A percentile compares a stretch with the other conserved stretches of the same genome.
phyloP scores from a whole-genome alignment of 2,329 filamentous ascomycete species.

The Cladosporium sp. region DNA sequence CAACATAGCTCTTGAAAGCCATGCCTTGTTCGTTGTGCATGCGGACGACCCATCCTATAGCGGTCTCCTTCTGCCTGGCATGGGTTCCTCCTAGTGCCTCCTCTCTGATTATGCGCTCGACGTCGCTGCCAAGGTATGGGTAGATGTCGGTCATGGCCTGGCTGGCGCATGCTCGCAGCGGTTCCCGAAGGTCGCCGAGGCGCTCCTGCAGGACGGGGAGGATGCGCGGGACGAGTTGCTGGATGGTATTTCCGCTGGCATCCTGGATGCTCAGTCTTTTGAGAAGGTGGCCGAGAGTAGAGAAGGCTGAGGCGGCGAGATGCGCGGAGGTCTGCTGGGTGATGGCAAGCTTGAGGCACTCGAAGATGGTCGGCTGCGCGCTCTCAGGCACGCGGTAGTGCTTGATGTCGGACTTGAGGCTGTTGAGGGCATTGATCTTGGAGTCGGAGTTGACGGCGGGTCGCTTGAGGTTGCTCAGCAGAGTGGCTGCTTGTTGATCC shows the following conservation, averaged over 20 bases:
- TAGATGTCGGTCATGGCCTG: conserved; percentile 79
- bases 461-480: conserved; percentile 57
- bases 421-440: conserved; percentile 70
- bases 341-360: conserved; percentile 75
- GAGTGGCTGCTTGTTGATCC: conserved; percentile 58
- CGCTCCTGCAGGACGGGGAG: conserved; percentile 78
- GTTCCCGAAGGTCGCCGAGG: conserved; percentile 85
- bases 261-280: conserved; percentile 86
- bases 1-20: conserved; percentile 80
- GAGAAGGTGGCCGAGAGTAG: conserved; percentile 81
- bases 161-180: conserved; percentile 71
- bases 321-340: conserved; percentile 70
- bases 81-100: conserved; percentile 78
- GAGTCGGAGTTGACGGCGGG: conserved; percentile 67
- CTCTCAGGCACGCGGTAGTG: conserved; percentile 83
- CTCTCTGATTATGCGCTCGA: conserved; percentile 78
- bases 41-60: conserved; percentile 82
- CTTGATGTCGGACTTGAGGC: conserved; percentile 85
- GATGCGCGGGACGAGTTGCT: conserved; percentile 65
- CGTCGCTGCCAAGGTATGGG: conserved; percentile 66
- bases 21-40: conserved; percentile 80
- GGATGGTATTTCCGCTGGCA: conserved; percentile 68
- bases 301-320: conserved; percentile 80
- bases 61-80: conserved; percentile 77
- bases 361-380: conserved; percentile 72